These are phyloP conservation scores for Malus hybrid DNA, from an alignment of 331 rosid species.

Conservation along the genomic window DNA sequence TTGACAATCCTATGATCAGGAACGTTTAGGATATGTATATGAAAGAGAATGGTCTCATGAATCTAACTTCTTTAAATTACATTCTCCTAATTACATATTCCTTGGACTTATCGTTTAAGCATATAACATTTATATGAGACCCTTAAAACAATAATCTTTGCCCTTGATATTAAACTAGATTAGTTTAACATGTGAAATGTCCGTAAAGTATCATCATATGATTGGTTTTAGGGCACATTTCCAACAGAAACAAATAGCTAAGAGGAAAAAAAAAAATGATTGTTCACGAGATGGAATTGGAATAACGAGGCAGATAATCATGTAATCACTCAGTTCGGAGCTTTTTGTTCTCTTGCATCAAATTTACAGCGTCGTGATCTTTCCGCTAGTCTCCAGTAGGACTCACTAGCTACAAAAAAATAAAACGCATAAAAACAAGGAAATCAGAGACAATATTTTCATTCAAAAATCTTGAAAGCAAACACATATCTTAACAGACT, in stretches of 20 bases:
- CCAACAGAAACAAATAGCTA: not conserved
- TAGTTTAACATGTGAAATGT: too few species aligned
- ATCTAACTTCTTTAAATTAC: too few species aligned
- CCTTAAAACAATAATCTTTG: too few species aligned
- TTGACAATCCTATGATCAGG: too few species aligned
- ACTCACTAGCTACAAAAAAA: constrained; percentile 19
- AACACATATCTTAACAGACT: not conserved
- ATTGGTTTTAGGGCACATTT: too few species aligned
- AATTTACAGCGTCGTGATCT: constrained; percentile 23
- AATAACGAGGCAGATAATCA: not conserved
- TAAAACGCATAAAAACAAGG: not conserved
- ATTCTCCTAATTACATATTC: too few species aligned
- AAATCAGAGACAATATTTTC: not conserved
- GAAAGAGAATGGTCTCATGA: too few species aligned
- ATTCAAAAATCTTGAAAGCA: not conserved
- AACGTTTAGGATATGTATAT: too few species aligned
- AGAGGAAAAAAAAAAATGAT: not conserved
- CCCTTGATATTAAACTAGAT: too few species aligned
- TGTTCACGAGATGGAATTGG: not conserved
- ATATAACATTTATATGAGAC: too few species aligned
- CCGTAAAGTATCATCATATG: too few species aligned
- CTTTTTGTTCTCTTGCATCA: constrained; percentile 38
- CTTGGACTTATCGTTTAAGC: too few species aligned
- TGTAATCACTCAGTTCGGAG: constrained; percentile 52
- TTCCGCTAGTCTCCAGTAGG: constrained; percentile 16